Conservation (phyloP, 1,139 yeast species). For the Yamadazyma blattariae region DNA sequence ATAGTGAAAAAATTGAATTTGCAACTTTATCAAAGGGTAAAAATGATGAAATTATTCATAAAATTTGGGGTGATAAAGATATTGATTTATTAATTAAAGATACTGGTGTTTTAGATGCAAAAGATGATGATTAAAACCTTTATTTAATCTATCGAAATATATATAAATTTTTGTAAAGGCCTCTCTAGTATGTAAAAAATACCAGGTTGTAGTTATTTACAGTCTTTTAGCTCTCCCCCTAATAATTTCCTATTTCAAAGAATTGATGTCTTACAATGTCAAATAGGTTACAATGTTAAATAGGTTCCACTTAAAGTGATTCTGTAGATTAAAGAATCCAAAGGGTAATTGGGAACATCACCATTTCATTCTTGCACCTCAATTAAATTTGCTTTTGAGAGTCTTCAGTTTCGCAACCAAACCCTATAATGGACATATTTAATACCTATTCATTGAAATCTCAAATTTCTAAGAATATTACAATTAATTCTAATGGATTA, state of each 20-base stretch:
- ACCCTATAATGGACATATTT: constrained; percentile 8
- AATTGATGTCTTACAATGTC: too few species aligned
- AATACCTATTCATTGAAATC: constrained; percentile 8
- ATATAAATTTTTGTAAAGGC: too few species aligned
- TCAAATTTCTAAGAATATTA: constrained; percentile 12
- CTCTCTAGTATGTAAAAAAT: too few species aligned
- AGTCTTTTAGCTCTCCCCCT: too few species aligned
- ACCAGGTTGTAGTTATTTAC: too few species aligned
- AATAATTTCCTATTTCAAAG: too few species aligned
- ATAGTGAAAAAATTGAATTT: constrained; percentile 85
- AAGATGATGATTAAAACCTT: constrained; percentile 19
- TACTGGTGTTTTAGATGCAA: constrained; percentile 62
- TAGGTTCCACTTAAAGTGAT: too few species aligned
- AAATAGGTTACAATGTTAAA: too few species aligned
- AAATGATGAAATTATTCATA: constrained; percentile 57
- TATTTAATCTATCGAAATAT: not conserved
- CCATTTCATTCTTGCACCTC: too few species aligned
- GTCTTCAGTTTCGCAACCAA: too few species aligned
- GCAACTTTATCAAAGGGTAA: constrained; percentile 63
- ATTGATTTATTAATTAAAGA: constrained; percentile 72
- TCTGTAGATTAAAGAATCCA: too few species aligned
- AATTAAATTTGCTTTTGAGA: too few species aligned
- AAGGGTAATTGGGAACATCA: not conserved
- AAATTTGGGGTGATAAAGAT: constrained; percentile 77
- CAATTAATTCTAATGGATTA: constrained; percentile 19